Evolutionary conservation across 2,329 filamentous ascomycete genomes (phyloP).

Genomic region (Zymoseptoria brevis): DNA sequence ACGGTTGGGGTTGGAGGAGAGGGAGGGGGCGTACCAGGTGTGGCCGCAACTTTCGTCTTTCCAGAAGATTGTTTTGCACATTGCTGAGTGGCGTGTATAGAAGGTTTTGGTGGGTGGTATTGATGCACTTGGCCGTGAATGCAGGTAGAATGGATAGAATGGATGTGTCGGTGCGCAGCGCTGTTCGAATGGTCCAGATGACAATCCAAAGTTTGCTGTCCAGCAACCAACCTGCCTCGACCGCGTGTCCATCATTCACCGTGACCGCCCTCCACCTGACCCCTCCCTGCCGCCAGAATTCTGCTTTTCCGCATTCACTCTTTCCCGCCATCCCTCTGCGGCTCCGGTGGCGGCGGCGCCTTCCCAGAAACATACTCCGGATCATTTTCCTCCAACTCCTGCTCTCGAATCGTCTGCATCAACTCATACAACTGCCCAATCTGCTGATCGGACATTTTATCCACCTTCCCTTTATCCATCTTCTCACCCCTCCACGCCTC

Average conservation of each 20-base stretch:
- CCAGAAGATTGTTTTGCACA: constrained; percentile 43
- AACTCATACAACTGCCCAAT: constrained; percentile 88
- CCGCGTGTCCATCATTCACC: neutral
- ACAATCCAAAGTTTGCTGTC: neutral
- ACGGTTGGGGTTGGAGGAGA: neutral
- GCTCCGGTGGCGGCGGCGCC: constrained; percentile 12
- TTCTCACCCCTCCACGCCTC: constrained; percentile 77
- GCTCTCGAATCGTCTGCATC: constrained; percentile 68
- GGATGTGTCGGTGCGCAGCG: neutral
- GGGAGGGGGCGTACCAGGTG: constrained; percentile 31
- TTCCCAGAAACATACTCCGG: constrained; percentile 16
- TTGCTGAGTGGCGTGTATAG: constrained; percentile 16
- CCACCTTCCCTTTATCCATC: constrained; percentile 72
- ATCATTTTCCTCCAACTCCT: constrained; percentile 40
- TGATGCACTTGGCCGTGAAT: neutral
- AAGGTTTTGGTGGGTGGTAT: neutral
- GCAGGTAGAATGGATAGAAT: neutral
- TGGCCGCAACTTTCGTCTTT: constrained; percentile 41
- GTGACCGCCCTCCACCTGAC: neutral
- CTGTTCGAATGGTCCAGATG: neutral
- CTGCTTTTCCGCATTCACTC: too few species aligned
- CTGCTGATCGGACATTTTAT: constrained; percentile 96
- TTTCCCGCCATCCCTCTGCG: constrained; percentile 1
- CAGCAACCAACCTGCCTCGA: too few species aligned
- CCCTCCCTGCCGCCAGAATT: too few species aligned